Percentiles rank a stretch among this genome's conserved stretches.
Conservation (phyloP, 176 grass and related monocot species). For the Phoenix dactylifera region DNA sequence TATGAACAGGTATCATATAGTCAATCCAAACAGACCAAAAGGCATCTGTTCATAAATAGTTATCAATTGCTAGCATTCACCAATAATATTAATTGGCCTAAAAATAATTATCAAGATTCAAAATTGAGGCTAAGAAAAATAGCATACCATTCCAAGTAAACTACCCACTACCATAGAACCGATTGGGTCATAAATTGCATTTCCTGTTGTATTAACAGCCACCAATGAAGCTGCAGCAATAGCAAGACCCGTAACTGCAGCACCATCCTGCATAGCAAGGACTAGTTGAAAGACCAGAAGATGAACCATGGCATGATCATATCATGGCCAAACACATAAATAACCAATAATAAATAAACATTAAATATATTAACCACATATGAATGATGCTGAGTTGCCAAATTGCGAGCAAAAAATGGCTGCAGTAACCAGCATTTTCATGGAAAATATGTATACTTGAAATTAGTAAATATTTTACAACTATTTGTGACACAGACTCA, state of each 20-base stretch:
- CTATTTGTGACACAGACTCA: conserved; percentile 29
- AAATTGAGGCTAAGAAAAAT: background rate
- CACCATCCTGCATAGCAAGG: conserved; percentile 60
- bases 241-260: conserved; percentile 77
- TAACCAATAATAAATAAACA: background rate
- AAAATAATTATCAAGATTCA: no score
- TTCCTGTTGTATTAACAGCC: conserved; percentile 83
- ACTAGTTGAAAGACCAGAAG: conserved; percentile 7
- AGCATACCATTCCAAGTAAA: conserved; percentile 82
- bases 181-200: conserved; percentile 90
- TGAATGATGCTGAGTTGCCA: no score
- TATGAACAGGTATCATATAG: no score
- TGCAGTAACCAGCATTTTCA: background rate
- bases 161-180: conserved; percentile 94
- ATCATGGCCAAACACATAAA: background rate
- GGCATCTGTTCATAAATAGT: no score
- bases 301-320: background rate
- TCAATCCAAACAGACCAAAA: no score
- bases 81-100: no score
- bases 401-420: no score
- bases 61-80: no score
- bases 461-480: background rate
- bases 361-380: no score
- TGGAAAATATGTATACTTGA: background rate
- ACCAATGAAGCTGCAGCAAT: conserved; percentile 87